A percentile compares a stretch with the other conserved stretches of the same genome.
Conservation (phyloP, 345 rosid genomes). For the Geranium brycei region DNA sequence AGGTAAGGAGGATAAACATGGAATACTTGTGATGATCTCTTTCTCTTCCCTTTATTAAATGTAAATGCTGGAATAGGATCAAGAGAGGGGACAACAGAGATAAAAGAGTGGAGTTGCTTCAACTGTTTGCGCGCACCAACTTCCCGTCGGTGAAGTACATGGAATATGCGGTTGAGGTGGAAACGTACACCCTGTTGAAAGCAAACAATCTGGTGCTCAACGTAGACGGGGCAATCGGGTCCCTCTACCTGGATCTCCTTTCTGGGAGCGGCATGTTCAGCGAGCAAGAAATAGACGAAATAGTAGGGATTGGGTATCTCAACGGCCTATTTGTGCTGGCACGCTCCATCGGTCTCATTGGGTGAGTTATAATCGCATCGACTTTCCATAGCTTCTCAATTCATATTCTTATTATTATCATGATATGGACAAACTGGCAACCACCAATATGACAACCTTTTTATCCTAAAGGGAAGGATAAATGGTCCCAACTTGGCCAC, state of each 20-base stretch:
- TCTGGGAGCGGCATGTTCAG: conserved; percentile 87
- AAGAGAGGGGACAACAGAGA: conserved; percentile 97
- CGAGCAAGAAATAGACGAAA: conserved; percentile 87
- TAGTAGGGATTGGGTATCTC: conserved; percentile 70
- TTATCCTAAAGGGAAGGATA: too few species aligned
- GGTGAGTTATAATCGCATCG: conserved; percentile 26
- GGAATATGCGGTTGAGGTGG: conserved; percentile 84
- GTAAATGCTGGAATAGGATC: conserved; percentile 32
- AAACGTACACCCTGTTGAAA: conserved; percentile 75
- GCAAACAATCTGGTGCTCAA: conserved; percentile 78
- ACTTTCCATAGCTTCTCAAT: too few species aligned
- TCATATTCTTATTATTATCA: too few species aligned
- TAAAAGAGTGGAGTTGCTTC: conserved; percentile 86
- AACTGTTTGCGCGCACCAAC: conserved; percentile 64
- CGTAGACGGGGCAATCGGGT: conserved; percentile 84
- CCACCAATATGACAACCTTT: too few species aligned
- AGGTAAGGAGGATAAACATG: conserved; percentile 27
- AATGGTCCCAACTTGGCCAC: too few species aligned
- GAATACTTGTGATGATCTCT: too few species aligned
- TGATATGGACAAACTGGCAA: too few species aligned
- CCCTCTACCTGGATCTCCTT: conserved; percentile 92
- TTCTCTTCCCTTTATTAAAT: too few species aligned
- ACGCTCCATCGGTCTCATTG: conserved; percentile 82
- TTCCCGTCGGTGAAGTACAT: conserved; percentile 91
- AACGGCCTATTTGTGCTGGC: conserved; percentile 91